Evolutionary conservation across 129 eudicot genomes (phyloP), one percentile per base, ranked within the genome.

Genomic region (Helichrysum umbraculigerum): DNA sequence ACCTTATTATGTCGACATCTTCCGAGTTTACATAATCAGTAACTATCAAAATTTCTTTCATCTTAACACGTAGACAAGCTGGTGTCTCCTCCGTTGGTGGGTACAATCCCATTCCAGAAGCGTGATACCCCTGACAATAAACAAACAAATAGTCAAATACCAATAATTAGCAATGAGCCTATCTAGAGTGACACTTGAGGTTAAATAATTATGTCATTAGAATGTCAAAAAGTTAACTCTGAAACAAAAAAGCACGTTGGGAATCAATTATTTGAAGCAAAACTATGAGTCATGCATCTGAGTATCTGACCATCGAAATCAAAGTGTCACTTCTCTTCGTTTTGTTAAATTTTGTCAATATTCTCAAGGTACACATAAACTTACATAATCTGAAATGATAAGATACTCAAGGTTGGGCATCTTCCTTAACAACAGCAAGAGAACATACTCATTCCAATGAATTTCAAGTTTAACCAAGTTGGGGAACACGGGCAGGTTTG

Each of bases 401-500:
- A 41, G 50, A 41, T 41, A 41, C 50, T 41, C 50, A 41, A 41
- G 50, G 9, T 41, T 71, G 15, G 82, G 82, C 66, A 63, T 71
- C 16, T 33, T 63, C 4, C 61, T 4, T 61, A 79, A 22, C 41
- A 79, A 51, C 22, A 17, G 2, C 2, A 75, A 17, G 44, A 71
- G 33, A 61, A 32, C 32, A 62, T 17, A 15, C 77, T 56, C 63
- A 28, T 68, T 33, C 39, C 29, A 9, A 62, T 63, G 64, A 29
- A 71, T 20, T 41, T 34, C 71, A 44, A 79, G 22, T 60, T 70
- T 72, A 50, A 63, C 72, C 82, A 79, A 56, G 72, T 70, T 79
- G 21, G 29, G 57, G 72, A 79, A 79, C 11, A 16, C 22, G 21
- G 77, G 72, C 28, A 79, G 44, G 72, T 19, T 22, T 32, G 82